Conservation (phyloP, 179 eudicot genomes). For the Heliamphora pulchella region DNA sequence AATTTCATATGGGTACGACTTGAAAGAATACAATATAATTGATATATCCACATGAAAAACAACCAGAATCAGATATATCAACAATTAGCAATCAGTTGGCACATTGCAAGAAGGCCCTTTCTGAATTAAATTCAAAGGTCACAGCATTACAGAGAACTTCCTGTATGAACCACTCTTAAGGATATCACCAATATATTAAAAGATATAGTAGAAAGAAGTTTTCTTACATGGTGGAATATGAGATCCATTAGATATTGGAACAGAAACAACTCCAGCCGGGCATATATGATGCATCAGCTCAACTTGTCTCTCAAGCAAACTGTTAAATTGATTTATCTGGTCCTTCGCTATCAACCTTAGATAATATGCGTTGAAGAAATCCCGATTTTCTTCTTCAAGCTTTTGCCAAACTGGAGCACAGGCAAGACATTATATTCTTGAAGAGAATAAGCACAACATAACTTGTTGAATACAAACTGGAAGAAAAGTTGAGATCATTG, state of each 20-base stretch:
- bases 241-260: conserved; percentile 62
- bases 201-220: not conserved
- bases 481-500: not conserved
- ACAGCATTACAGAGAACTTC: not conserved
- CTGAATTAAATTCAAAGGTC: not conserved
- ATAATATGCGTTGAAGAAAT: conserved; percentile 81
- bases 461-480: not conserved
- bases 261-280: conserved; percentile 44
- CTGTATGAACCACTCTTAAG: not conserved
- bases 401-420: conserved; percentile 78
- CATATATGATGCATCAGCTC: conserved; percentile 53
- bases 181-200: not conserved
- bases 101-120: not conserved
- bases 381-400: conserved; percentile 86
- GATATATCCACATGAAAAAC: not conserved
- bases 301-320: conserved; percentile 67
- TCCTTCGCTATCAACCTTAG: conserved; percentile 67
- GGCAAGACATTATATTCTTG: conserved; percentile 2
- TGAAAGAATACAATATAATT: no score
- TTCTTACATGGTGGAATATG: conserved; percentile 54
- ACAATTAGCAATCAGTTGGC: not conserved
- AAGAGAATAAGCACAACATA: conserved; percentile 8
- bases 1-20: no score
- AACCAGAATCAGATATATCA: not conserved
- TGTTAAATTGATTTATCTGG: conserved; percentile 60